phyloP scores from a whole-genome alignment of 2,329 filamentous ascomycete species.

The Hypoxylon sp. region DNA sequence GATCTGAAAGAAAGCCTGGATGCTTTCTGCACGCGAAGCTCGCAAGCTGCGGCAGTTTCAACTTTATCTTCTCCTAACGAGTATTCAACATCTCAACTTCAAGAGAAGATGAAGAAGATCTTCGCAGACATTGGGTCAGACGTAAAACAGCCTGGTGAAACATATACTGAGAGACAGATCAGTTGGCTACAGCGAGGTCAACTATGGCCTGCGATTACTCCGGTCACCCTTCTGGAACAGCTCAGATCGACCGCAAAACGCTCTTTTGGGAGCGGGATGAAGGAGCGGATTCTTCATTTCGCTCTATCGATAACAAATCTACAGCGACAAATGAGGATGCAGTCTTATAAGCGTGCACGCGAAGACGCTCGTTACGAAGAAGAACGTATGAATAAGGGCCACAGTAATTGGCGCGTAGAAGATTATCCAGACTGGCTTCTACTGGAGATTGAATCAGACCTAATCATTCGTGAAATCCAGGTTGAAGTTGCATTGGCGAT shows the following conservation, averaged over 20 bases:
- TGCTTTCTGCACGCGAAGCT: constrained; percentile 39
- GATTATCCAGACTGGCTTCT: constrained; percentile 74
- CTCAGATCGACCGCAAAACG: constrained; percentile 56
- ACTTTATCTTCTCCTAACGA: constrained; percentile 2
- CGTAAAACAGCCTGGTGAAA: constrained; percentile 20
- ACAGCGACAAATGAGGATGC: constrained; percentile 63
- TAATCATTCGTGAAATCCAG: constrained; percentile 74
- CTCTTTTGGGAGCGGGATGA: constrained; percentile 56
- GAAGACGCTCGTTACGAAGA: constrained; percentile 55
- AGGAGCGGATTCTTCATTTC: constrained; percentile 59
- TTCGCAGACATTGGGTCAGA: constrained; percentile 32
- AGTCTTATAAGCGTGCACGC: constrained; percentile 50
- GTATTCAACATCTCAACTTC: constrained; percentile 16
- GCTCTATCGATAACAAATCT: constrained; percentile 61
- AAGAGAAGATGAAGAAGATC: constrained; percentile 4
- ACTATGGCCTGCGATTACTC: constrained; percentile 64
- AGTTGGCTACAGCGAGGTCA: constrained; percentile 60
- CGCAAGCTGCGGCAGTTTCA: constrained; percentile 16
- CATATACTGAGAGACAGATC: constrained; percentile 44
- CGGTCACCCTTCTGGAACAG: constrained; percentile 62
- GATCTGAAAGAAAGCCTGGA: constrained; percentile 51
- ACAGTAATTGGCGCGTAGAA: constrained; percentile 70
- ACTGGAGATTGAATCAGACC: constrained; percentile 75
- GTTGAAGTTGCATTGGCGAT: constrained; percentile 74
- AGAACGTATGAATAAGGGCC: constrained; percentile 65